Evolutionary conservation across 805 yeast genomes (phyloP).

Genomic region (Lipomyces chichibuensis): DNA sequence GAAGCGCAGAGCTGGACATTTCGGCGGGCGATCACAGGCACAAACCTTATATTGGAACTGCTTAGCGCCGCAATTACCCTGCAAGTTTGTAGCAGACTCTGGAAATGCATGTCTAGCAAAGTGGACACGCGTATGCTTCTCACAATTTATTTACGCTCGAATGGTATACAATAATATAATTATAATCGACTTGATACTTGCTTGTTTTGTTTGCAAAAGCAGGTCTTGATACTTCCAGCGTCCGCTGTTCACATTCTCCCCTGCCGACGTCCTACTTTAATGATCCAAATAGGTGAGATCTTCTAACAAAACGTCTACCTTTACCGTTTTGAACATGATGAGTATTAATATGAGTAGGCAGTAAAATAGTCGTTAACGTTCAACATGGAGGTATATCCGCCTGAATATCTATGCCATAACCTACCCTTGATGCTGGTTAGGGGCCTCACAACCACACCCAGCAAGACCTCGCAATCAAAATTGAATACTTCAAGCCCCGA

Average conservation of each 20-base stretch:
- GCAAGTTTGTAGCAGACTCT: not conserved
- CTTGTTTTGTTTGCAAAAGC: not conserved
- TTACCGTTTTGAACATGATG: not conserved
- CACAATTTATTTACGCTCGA: not conserved
- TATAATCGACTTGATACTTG: not conserved
- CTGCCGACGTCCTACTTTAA: not conserved
- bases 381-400: conserved; percentile 33
- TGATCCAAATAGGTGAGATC: not conserved
- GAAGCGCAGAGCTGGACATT: not conserved
- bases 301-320: not conserved
- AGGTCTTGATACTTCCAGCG: not conserved
- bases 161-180: not conserved
- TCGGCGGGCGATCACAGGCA: not conserved
- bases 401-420: conserved; percentile 31
- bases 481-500: conserved; percentile 9
- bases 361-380: not conserved
- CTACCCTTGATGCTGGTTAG: conserved; percentile 33
- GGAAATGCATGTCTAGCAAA: not conserved
- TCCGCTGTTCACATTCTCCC: not conserved
- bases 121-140: not conserved
- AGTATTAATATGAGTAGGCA: not conserved
- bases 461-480: not conserved
- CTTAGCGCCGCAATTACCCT: not conserved
- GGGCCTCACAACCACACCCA: conserved; percentile 20
- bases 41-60: not conserved